Conservation (phyloP, 805 yeast genomes). For the Wickerhamomyces pijperi region DNA sequence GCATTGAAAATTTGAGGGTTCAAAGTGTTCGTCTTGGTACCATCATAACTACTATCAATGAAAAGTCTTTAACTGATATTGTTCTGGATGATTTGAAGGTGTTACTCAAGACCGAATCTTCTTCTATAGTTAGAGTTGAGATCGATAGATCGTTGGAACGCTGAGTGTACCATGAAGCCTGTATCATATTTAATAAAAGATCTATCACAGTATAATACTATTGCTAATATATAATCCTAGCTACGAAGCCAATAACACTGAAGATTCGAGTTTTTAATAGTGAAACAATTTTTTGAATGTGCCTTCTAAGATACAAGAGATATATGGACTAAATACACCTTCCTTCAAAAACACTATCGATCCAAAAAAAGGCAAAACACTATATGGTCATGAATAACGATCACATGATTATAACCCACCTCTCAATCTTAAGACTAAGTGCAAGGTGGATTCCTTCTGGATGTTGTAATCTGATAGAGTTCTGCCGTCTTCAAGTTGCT, state of each 20-base stretch:
- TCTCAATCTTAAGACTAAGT: constrained; percentile 77
- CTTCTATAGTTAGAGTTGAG: constrained; percentile 35
- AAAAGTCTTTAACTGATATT: constrained; percentile 5
- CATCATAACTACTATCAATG: constrained; percentile 10
- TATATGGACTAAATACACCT: too few species aligned
- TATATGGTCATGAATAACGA: constrained; percentile 54
- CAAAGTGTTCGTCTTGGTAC: constrained; percentile 32
- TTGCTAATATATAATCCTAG: background rate
- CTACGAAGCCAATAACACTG: background rate
- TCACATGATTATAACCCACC: constrained; percentile 88
- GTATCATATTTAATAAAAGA: too few species aligned
- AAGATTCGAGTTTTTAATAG: constrained; percentile 19
- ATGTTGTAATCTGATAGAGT: constrained; percentile 89
- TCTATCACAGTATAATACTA: background rate
- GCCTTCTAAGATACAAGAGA: too few species aligned
- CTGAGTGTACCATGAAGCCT: background rate
- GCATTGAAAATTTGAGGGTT: constrained; percentile 50
- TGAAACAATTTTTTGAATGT: background rate
- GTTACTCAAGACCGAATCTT: constrained; percentile 25
- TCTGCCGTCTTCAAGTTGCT: constrained; percentile 91
- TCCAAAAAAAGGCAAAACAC: background rate
- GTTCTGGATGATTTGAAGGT: constrained; percentile 17
- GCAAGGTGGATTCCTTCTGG: constrained; percentile 85
- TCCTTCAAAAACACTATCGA: background rate
- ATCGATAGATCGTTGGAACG: constrained; percentile 10